A percentile compares a stretch with the other conserved stretches of the same genome.
Conservation (phyloP, 1,284 basidiomycete genomes). For the Psilocybe mexicana region DNA sequence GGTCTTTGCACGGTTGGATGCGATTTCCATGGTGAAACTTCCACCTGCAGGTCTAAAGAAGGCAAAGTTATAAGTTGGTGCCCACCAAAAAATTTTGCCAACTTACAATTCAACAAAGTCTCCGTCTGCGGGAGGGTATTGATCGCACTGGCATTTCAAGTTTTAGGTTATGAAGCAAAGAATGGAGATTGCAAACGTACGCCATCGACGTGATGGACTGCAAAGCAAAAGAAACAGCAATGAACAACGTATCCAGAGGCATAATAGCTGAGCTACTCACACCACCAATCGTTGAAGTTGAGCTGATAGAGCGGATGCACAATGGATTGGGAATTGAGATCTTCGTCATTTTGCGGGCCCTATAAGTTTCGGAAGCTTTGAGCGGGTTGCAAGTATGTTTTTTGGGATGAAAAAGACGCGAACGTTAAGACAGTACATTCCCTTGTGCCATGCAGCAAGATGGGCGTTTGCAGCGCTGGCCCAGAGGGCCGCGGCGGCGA, state of each 20-base stretch:
- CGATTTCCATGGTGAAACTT: constrained; percentile 45
- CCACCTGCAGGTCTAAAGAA: constrained; percentile 42
- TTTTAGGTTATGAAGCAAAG: neutral
- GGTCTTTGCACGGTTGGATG: constrained; percentile 44
- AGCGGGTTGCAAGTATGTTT: constrained; percentile 1
- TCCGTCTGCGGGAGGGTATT: constrained; percentile 44
- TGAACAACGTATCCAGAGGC: neutral
- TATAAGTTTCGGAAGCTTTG: constrained; percentile 22
- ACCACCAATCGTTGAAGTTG: constrained; percentile 36
- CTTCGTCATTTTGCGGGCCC: constrained; percentile 31
- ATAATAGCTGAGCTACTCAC: constrained; percentile 21
- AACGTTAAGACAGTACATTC: constrained; percentile 46
- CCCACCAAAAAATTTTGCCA: neutral
- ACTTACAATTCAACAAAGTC: constrained; percentile 47
- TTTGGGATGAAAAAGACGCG: constrained; percentile 16
- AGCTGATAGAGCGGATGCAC: constrained; percentile 45
- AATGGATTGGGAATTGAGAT: constrained; percentile 39
- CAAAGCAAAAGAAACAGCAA: constrained; percentile 12
- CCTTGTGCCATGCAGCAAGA: constrained; percentile 39
- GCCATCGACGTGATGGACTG: constrained; percentile 42
- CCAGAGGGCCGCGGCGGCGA: constrained; percentile 14
- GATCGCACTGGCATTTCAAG: constrained; percentile 36
- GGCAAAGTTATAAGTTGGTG: too few species aligned
- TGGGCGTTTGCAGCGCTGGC: constrained; percentile 35
- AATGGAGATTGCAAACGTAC: constrained; percentile 26